Evolutionary conservation across 2,329 filamentous ascomycete genomes (phyloP).

Genomic region (Diplodia intermedia): DNA sequence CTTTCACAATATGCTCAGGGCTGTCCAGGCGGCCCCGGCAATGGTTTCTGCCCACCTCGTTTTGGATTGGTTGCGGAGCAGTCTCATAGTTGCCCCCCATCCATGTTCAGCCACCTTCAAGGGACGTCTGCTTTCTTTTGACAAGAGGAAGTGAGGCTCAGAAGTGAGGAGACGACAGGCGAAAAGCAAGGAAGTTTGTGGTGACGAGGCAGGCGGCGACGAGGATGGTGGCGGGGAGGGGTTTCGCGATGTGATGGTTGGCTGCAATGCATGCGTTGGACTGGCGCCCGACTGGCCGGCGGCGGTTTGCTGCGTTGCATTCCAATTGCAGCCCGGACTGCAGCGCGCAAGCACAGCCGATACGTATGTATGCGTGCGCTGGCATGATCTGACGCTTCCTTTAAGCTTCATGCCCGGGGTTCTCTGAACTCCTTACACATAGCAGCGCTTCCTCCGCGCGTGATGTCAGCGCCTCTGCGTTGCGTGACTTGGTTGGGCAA

Average conservation of each 20-base stretch:
- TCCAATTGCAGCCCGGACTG: constrained; percentile 21
- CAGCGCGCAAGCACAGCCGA: constrained; percentile 28
- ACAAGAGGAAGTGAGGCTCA: constrained; percentile 10
- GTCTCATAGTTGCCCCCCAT: neutral
- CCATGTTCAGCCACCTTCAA: neutral
- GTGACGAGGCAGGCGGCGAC: constrained; percentile 4
- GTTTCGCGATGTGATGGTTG: constrained; percentile 28
- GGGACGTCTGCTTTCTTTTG: constrained; percentile 17
- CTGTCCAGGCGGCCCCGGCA: neutral
- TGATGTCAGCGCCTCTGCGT: constrained; percentile 25
- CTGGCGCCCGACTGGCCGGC: constrained; percentile 19
- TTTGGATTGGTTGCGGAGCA: neutral
- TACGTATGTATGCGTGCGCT: constrained; percentile 30
- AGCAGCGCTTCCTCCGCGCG: constrained; percentile 4
- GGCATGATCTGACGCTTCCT: constrained; percentile 26
- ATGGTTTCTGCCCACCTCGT: neutral
- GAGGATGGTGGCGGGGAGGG: constrained; percentile 15
- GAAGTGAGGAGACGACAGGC: constrained; percentile 4
- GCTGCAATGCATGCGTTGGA: constrained; percentile 28
- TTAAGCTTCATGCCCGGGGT: constrained; percentile 6
- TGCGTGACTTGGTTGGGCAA: constrained; percentile 29
- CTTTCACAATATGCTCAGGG: neutral
- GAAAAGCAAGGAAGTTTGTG: neutral
- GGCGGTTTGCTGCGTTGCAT: constrained; percentile 25
- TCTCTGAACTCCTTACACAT: constrained; percentile 16